A percentile compares a stretch with the other conserved stretches of the same genome.
phyloP scores from a whole-genome alignment of 2,329 filamentous ascomycete species.

The Arthrobotrys iridis region DNA sequence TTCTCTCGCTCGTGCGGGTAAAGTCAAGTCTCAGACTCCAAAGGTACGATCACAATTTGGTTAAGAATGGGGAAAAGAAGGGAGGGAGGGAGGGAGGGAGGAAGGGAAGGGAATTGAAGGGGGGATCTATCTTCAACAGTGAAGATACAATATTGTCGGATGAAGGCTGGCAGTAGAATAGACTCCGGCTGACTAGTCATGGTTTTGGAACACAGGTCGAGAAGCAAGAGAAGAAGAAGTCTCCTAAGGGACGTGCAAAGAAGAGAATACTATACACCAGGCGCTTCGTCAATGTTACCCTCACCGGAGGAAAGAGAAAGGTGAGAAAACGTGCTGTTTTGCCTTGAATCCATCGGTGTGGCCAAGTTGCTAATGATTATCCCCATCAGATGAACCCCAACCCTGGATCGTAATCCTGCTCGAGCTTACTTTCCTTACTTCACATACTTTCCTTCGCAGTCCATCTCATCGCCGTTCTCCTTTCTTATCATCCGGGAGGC shows the following conservation, averaged over 20 bases:
- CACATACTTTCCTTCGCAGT: slow-evolving; percentile 7
- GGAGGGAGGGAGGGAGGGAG: background rate
- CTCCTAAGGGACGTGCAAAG: slow-evolving; percentile 94
- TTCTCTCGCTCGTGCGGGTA: slow-evolving; percentile 93
- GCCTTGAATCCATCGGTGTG: background rate
- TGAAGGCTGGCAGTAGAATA: background rate
- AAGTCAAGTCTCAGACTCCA: slow-evolving; percentile 96
- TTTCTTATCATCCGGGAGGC: slow-evolving; percentile 7
- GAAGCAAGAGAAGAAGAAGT: slow-evolving; percentile 94
- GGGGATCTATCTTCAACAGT: too few species aligned
- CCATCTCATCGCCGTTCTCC: slow-evolving; percentile 21
- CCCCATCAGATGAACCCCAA: slow-evolving; percentile 81
- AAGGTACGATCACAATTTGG: slow-evolving; percentile 71
- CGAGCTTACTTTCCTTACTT: slow-evolving; percentile 22
- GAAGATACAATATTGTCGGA: too few species aligned
- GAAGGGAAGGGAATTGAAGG: background rate
- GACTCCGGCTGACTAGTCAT: slow-evolving; percentile 53
- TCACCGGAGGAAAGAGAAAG: slow-evolving; percentile 99
- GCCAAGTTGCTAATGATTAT: slow-evolving; percentile 47
- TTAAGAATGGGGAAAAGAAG: slow-evolving; percentile 4
- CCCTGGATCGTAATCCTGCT: slow-evolving; percentile 66
- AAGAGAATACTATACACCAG: slow-evolving; percentile 93
- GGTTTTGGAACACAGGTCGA: slow-evolving; percentile 72
- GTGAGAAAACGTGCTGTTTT: slow-evolving; percentile 68
- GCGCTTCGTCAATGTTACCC: slow-evolving; percentile 97